Conservation (phyloP, 2,329 filamentous ascomycete species). For the Beauveria bassiana region DNA sequence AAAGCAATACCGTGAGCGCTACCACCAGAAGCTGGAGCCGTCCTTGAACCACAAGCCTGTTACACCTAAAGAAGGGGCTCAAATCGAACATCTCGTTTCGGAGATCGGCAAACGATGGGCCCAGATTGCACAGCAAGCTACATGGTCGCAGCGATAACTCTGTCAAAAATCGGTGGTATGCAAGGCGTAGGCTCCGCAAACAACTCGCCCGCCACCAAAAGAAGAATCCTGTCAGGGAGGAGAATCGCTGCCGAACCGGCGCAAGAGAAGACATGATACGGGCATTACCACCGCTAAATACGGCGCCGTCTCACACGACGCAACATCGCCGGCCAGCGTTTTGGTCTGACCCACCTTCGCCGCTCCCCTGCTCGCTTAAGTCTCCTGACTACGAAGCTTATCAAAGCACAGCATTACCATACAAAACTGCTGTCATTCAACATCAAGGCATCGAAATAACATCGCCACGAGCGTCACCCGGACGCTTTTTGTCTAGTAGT, state of each 20-base stretch:
- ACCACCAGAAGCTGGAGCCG: slow-evolving; percentile 86
- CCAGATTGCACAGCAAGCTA: slow-evolving; percentile 75
- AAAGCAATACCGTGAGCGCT: no score
- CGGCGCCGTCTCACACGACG: no score
- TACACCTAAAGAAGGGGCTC: slow-evolving; percentile 57
- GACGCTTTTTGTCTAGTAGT: background rate
- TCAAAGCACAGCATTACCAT: background rate
- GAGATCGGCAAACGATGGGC: slow-evolving; percentile 86
- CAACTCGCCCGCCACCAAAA: slow-evolving; percentile 37
- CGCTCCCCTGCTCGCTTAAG: background rate
- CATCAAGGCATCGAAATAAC: background rate
- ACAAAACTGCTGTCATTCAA: background rate
- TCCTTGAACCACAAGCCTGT: slow-evolving; percentile 67
- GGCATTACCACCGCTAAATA: no score
- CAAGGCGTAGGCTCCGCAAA: slow-evolving; percentile 73
- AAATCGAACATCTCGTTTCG: slow-evolving; percentile 72
- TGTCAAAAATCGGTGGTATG: slow-evolving; percentile 98
- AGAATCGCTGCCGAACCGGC: no score
- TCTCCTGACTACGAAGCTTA: no score
- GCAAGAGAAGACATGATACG: no score
- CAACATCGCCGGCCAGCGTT: background rate
- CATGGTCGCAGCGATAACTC: slow-evolving; percentile 86
- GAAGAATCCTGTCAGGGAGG: no score
- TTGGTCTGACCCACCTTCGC: background rate
- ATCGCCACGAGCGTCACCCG: background rate